Evolutionary conservation across 1,139 yeast genomes (phyloP), one percentile per base, ranked within the genome.

Genomic region (Blastobotrys raffinosifermentans): DNA sequence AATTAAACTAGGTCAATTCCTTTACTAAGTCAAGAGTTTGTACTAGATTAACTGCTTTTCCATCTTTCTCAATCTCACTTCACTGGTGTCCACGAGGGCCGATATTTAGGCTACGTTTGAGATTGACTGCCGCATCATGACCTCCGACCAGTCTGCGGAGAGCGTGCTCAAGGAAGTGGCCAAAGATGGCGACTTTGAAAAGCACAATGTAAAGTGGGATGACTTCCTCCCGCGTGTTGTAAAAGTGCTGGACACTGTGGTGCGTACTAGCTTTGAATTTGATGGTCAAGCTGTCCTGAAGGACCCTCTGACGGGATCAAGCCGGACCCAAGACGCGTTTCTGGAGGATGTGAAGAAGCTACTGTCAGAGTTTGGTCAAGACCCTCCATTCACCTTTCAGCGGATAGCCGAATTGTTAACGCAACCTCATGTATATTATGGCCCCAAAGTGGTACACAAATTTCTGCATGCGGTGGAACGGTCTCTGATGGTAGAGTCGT

Each of bases 341-440:
- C 27, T 25, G 15, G 6, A 8, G 13, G 14, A 13, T 6, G 44
- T 66, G 8, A 38, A 52, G 11, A 34, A 39, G 1, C 45, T 51
- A 19, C 48, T 72, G 25, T 43, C 35, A 2, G 52, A 51, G 26
- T 75, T 72, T 46, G 16, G 41, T 1, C 44, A 48, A 1, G 42
- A 53, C 1, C 80, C 84, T 1, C 86, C 85, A 0, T 79, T 76
- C 54, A 78, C 84, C 0, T 51, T 76, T 2, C 64, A 68, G 33
- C 56, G 86, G 37, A 47, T 79, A 6, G 70, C 77, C 0, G 86
- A 80, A 52, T 54, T 80, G 14, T 44, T 77, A 1, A 35, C 56
- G 1, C 54, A 61, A 10, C 80, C 80, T 0, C 45, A 44, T 13
- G 63, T 64, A 16, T 67, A 66, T 47, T 61, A 61, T 29, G 45